phyloP scores from a whole-genome alignment of 2,329 filamentous ascomycete species.

The Aspergillus sp. region DNA sequence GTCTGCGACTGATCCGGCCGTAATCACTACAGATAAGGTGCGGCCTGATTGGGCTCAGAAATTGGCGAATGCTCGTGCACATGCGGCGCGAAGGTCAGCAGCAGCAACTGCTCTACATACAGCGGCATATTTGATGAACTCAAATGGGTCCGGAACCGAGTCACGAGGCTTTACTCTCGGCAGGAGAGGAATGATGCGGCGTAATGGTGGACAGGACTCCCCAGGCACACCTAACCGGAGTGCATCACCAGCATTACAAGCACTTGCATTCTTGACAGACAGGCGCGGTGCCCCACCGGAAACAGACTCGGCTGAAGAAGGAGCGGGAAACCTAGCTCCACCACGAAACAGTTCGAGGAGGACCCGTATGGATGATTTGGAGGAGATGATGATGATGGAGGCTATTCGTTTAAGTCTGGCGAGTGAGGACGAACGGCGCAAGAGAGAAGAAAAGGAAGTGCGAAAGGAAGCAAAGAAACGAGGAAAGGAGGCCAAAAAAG shows the following conservation, averaged over 20 bases:
- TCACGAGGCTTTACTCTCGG: slow-evolving; percentile 56
- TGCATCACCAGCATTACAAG: slow-evolving; percentile 43
- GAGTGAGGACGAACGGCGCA: slow-evolving; percentile 88
- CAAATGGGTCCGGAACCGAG: slow-evolving; percentile 43
- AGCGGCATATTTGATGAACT: slow-evolving; percentile 84
- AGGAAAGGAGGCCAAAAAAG: slow-evolving; percentile 81
- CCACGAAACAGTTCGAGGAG: slow-evolving; percentile 56
- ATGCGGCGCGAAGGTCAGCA: slow-evolving; percentile 81
- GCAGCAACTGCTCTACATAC: slow-evolving; percentile 93
- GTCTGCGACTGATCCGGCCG: slow-evolving; percentile 78
- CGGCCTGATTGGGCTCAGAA: slow-evolving; percentile 95
- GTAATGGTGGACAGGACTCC: slow-evolving; percentile 34
- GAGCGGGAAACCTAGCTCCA: slow-evolving; percentile 34
- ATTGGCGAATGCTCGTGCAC: slow-evolving; percentile 76
- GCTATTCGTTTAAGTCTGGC: slow-evolving; percentile 89
- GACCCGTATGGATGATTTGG: slow-evolving; percentile 77
- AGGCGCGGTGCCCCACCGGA: slow-evolving; percentile 37
- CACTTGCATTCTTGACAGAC: slow-evolving; percentile 49
- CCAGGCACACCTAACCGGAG: slow-evolving; percentile 35
- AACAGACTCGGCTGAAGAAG: slow-evolving; percentile 37
- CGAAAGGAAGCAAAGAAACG: slow-evolving; percentile 81
- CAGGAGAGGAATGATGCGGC: slow-evolving; percentile 52
- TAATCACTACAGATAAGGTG: slow-evolving; percentile 89
- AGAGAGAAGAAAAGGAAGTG: slow-evolving; percentile 76
- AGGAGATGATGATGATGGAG: slow-evolving; percentile 99